Percentiles rank a stretch among this genome's conserved stretches.
Evolutionary conservation across 2,329 filamentous ascomycete species (phyloP).

Genomic region (Aspergillus pseudoglaucus): DNA sequence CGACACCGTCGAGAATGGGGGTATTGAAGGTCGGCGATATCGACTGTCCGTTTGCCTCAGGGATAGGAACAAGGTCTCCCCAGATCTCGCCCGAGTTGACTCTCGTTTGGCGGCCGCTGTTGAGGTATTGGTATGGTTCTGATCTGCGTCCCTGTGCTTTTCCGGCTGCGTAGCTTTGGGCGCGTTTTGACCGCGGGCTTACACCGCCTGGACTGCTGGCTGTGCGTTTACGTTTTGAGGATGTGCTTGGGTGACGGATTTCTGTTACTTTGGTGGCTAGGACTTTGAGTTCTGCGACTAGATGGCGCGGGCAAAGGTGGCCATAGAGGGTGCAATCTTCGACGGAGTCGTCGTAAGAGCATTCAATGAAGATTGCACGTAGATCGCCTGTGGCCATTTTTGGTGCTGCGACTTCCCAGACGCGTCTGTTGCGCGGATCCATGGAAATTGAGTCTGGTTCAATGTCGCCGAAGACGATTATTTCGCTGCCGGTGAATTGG

Average conservation of each 20-base stretch:
- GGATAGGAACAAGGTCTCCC: slow-evolving; percentile 1
- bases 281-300: slow-evolving; percentile 68
- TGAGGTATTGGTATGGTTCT: neutral
- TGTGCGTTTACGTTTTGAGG: slow-evolving; percentile 39
- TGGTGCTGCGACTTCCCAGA: slow-evolving; percentile 85
- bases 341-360: slow-evolving; percentile 80
- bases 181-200: slow-evolving; percentile 21
- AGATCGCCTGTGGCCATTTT: slow-evolving; percentile 70
- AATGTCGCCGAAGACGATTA: slow-evolving; percentile 92
- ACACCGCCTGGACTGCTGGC: slow-evolving; percentile 11
- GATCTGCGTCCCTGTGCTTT: no score
- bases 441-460: slow-evolving; percentile 84
- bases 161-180: slow-evolving; percentile 6
- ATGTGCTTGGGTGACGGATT: slow-evolving; percentile 33
- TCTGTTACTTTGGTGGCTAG: slow-evolving; percentile 66
- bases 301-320: slow-evolving; percentile 75
- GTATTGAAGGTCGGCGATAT: neutral
- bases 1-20: slow-evolving; percentile 9
- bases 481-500: slow-evolving; percentile 61
- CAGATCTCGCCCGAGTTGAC: neutral
- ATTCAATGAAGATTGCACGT: slow-evolving; percentile 86
- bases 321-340: slow-evolving; percentile 75
- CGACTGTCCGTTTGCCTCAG: no score
- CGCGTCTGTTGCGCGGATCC: slow-evolving; percentile 68
- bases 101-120: slow-evolving; percentile 1